A percentile compares a stretch with the other conserved stretches of the same genome.
These are phyloP conservation scores for Venturia carpophila DNA, from an alignment of 2,329 filamentous ascomycete genomes.

Conservation along the genomic window DNA sequence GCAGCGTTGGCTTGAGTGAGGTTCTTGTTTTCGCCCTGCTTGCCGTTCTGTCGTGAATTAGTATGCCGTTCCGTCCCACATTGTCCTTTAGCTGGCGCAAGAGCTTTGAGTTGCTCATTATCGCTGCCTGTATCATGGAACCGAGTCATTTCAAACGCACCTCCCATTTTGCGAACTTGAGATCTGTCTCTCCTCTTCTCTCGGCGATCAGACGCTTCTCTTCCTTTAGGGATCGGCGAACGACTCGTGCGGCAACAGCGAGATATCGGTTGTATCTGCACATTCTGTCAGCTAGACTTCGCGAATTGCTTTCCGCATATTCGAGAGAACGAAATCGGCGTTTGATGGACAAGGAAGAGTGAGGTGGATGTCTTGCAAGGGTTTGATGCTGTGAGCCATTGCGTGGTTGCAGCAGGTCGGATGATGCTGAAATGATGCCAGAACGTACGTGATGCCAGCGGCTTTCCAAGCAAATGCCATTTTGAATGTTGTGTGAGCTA, in stretches of 20 bases:
- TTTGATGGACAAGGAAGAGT: background rate
- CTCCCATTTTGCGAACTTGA: slow-evolving; percentile 92
- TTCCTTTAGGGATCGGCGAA: slow-evolving; percentile 96
- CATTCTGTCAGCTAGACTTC: slow-evolving; percentile 21
- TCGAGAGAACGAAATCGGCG: background rate
- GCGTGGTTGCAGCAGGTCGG: background rate
- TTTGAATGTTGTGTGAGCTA: slow-evolving; percentile 41
- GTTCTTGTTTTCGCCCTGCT: slow-evolving; percentile 79
- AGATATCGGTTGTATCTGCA: slow-evolving; percentile 99
- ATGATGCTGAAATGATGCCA: slow-evolving; percentile 19
- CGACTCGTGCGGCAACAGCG: slow-evolving; percentile 83
- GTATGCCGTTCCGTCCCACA: background rate
- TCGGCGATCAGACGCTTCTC: slow-evolving; percentile 80
- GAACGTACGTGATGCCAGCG: slow-evolving; percentile 83
- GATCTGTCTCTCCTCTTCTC: slow-evolving; percentile 80
- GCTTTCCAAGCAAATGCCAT: slow-evolving; percentile 99
- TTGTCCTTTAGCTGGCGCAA: background rate
- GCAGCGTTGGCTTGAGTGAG: slow-evolving; percentile 51
- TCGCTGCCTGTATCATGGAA: background rate
- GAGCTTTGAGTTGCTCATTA: background rate
- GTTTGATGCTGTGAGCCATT: slow-evolving; percentile 13
- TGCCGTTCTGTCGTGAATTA: slow-evolving; percentile 65
- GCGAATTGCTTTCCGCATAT: background rate
- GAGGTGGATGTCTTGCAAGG: background rate
- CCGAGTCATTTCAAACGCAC: slow-evolving; percentile 49